These are phyloP conservation scores for Schwanniomyces yamadae DNA, from an alignment of 805 yeast species.

Conservation along the genomic window DNA sequence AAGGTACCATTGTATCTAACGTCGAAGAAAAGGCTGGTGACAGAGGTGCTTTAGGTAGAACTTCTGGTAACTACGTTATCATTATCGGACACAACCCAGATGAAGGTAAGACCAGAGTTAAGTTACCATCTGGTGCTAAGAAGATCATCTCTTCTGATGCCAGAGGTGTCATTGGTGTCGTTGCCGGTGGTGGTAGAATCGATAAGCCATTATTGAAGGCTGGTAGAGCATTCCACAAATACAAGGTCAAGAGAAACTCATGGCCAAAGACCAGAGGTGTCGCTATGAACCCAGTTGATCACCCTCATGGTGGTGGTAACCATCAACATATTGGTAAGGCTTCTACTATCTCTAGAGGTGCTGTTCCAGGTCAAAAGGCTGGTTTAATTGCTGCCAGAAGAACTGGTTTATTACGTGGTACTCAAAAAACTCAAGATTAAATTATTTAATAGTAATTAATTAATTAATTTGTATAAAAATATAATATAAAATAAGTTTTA, in stretches of 20 bases:
- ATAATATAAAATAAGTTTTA: constrained; percentile 9
- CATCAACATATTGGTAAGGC: constrained; percentile 40
- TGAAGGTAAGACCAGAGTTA: constrained; percentile 98
- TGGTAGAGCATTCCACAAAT: constrained; percentile 99
- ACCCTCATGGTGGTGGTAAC: constrained; percentile 99
- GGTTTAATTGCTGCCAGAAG: constrained; percentile 41
- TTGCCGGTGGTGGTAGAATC: constrained; percentile 99
- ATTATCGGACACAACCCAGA: constrained; percentile 99
- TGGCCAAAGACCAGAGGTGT: constrained; percentile 99
- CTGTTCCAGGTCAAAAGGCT: constrained; percentile 41
- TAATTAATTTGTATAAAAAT: constrained; percentile 14
- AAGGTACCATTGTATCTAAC: constrained; percentile 98
- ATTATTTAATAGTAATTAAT: constrained; percentile 15
- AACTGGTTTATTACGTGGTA: constrained; percentile 40
- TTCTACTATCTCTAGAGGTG: constrained; percentile 41
- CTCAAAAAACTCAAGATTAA: constrained; percentile 37
- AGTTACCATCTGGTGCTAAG: constrained; percentile 99
- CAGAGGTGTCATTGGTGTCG: constrained; percentile 99
- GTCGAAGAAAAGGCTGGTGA: constrained; percentile 99
- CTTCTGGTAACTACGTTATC: constrained; percentile 99
- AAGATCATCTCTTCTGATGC: constrained; percentile 93
- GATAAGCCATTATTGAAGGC: constrained; percentile 99
- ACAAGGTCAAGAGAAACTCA: constrained; percentile 98
- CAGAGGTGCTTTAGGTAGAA: constrained; percentile 99
- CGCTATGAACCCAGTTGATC: constrained; percentile 99